phyloP scores from a whole-genome alignment of 352 stramenopile genomes.

The Phytophthora ramorum region DNA sequence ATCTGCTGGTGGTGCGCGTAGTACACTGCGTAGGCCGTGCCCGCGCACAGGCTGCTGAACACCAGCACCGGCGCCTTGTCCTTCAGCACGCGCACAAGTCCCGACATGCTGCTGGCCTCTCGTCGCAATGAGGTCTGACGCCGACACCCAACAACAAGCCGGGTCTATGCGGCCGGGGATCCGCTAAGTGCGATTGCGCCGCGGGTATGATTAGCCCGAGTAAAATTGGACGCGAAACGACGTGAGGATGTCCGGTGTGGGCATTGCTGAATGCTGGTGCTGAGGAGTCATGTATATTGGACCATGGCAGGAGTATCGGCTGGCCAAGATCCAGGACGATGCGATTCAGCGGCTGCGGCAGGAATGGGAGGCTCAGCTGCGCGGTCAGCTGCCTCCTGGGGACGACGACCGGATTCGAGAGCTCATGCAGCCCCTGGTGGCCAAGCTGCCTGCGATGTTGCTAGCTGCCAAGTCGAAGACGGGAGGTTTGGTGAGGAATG shows the following conservation, averaged over 20 bases:
- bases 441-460: constrained; percentile 74
- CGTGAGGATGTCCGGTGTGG: neutral
- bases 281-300: constrained; percentile 76
- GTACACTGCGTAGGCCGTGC: constrained; percentile 67
- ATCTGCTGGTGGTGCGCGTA: constrained; percentile 85
- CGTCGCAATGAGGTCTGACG: constrained; percentile 8
- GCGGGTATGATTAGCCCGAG: constrained; percentile 21
- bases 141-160: neutral
- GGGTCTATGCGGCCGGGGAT: constrained; percentile 20
- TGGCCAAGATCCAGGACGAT: constrained; percentile 86
- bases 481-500: constrained; percentile 13
- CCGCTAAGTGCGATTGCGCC: constrained; percentile 36
- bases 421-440: constrained; percentile 80
- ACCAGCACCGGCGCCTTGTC: constrained; percentile 62
- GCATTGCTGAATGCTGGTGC: neutral
- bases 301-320: constrained; percentile 86
- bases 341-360: constrained; percentile 70
- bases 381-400: constrained; percentile 48
- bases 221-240: constrained; percentile 33
- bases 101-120: constrained; percentile 17
- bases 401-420: constrained; percentile 72
- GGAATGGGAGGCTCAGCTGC: constrained; percentile 72
- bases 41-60: constrained; percentile 48
- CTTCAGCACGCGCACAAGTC: constrained; percentile 33
- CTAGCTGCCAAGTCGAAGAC: constrained; percentile 50